Base-by-base conservation (phyloP, 2,329 filamentous ascomycete species). In the Phialophora verrucosa region DNA sequence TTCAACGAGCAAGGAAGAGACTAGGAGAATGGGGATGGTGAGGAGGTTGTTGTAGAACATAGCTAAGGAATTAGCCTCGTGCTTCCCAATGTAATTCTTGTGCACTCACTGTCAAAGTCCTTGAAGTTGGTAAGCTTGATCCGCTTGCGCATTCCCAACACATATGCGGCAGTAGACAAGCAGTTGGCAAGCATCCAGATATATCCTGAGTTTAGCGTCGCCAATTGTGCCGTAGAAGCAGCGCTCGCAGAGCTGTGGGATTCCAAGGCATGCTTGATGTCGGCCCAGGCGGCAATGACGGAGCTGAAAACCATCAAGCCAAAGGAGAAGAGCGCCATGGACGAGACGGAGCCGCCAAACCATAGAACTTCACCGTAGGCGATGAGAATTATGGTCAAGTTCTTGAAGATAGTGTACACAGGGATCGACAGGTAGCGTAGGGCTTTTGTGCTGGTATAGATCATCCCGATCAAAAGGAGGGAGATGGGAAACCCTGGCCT, bases 31-130 rank as follows among this genome's bases (percentile, higher is more conserved):
- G 31, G 95, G 95, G 70, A 99, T 97, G 64, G 93, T 96, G 72
- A 99, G 88, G 56, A 98, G 87, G 81, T 99, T 98, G 87, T 99
- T 99, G 85, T 99, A 99, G 83, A 95, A 98, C 95, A 98, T 99
- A 76, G 93, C 94, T 98, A 71, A 50, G n/a, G 8, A 51, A 75
- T 80, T 73, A 83, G 78, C 55, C 70, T 23, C 31, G 8, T 25
- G n/a, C 10, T 20, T 20, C 29, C 12, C 20, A 23, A 38, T n/a
- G 25, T 44, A 8, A 14, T 5, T 27, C 47, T 53, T 44, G 38
- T 44, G n/a, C 38, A 88, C 94, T 82, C 86, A 97, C 94, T 97
- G 79, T 99, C 95, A 84, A 96, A 98, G 79, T 98, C 95, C 86
- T 97, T 97, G 83, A 99, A 98, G 85, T 97, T 97, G 84, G 96